Base-by-base conservation (phyloP, 2,329 filamentous ascomycete genomes). In the Trichoderma sp. region DNA sequence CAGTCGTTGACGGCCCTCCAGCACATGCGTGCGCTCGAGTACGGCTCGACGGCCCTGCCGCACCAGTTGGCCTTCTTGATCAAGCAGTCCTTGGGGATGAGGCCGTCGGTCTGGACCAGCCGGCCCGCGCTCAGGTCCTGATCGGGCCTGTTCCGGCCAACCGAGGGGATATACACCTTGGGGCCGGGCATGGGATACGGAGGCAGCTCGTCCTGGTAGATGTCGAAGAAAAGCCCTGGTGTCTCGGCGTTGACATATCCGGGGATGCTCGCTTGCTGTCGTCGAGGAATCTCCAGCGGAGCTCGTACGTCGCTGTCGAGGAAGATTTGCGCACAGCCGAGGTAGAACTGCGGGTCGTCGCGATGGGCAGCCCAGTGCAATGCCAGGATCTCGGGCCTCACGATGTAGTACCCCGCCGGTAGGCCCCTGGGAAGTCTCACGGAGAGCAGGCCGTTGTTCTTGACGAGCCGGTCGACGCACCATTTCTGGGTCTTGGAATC, bases 51-150 rank as follows among this genome's bases (percentile, higher is more conserved):
- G 71, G 90, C 83, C 66, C 82, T 78, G 59, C 83, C 88, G 75
- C 88, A 90, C 89, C 89, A 92, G 78, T 92, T 91, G 66, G 79
- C 89, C 72, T 90, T 91, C 72, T 86, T 85, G 66, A 88, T 72
- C 44, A 90, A 78, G 72, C 86, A 90, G 69, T 80, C 77, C 1
- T 71, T 63, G 0, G 88, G 88, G 60, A 86, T 78, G 14, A 81
- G 74, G 14, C 86, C 87, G 47, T 82, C 78, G 50, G 71, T 64
- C 52, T 72, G 65, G 58, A 69, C 68, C 61, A 48, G 52, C 26
- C 45, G 45, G 7, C 12, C 12, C 3, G 17, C 15, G 2, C 7
- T 10, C 10, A 39, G 9, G 9, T 3, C 19, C 3, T 15, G 12
- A 7, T 39, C 17, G 63, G 17, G 5, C 2, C 14, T 41, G 4